A percentile compares a stretch with the other conserved stretches of the same genome.
These are phyloP conservation scores for Capronia americana DNA, from an alignment of 2,329 filamentous ascomycete genomes.

Conservation along the genomic window DNA sequence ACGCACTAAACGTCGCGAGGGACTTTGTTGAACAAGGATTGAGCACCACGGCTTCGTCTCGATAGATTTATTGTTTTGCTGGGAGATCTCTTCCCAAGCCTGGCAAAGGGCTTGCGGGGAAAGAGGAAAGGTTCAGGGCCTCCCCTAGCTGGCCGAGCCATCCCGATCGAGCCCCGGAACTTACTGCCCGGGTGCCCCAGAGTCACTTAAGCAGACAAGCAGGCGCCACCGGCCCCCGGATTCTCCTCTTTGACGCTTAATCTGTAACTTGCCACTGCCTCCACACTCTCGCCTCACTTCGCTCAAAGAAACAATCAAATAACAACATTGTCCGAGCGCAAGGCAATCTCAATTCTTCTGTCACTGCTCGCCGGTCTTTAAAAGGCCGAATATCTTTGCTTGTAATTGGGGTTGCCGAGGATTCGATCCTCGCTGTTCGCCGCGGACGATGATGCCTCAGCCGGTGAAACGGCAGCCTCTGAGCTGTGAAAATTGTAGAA, in stretches of 20 bases:
- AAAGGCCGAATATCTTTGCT: not conserved
- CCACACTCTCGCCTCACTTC: conserved; percentile 4
- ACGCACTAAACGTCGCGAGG: not conserved
- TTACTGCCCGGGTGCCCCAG: not conserved
- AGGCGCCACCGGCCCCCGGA: conserved; percentile 7
- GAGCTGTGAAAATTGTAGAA: conserved; percentile 51
- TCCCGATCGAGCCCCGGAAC: conserved; percentile 11
- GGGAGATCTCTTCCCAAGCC: not conserved
- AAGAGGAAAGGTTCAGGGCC: not conserved
- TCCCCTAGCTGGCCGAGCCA: not conserved
- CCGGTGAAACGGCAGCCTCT: conserved; percentile 42
- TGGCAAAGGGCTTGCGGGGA: conserved; percentile 3
- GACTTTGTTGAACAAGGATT: not conserved
- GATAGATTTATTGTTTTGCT: not conserved
- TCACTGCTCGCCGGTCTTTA: not conserved
- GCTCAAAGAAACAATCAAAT: not conserved
- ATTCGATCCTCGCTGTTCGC: not conserved
- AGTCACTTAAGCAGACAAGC: not conserved
- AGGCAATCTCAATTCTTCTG: not conserved
- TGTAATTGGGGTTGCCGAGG: not conserved
- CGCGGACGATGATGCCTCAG: conserved; percentile 14
- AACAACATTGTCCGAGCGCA: not conserved
- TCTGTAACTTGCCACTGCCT: conserved; percentile 2
- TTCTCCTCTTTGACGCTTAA: conserved; percentile 3
- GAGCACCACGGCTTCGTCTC: not conserved